Base-by-base conservation (phyloP, 139 green algal species). In the Chlorella sorokiniana region DNA sequence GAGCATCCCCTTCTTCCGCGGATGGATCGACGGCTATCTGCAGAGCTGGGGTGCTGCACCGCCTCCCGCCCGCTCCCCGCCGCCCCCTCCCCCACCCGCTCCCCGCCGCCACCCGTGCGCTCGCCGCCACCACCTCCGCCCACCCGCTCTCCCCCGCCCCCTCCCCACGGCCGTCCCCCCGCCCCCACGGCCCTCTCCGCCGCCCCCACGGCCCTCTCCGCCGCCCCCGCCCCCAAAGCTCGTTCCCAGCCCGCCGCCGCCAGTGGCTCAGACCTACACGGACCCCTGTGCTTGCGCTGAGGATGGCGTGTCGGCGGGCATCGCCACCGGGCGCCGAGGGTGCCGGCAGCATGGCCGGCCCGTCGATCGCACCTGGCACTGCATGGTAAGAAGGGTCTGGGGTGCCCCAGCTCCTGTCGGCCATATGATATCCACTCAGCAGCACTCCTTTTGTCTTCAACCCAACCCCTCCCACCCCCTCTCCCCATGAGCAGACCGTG, bases 21-120 rank as follows among this genome's bases (percentile, higher is more conserved):
- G 35, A 37, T 83, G 77, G 77, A 83, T 83, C 51, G 77, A 61
- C 51, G 27, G 40, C n/a, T 67, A 82, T 31, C 2, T 82, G 45
- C 4, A 37, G 3, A 45, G 8, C 25, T 82, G 72, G 72, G 20
- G 35, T 38, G 7, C 72, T n/a, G n/a, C 45, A 31, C 29, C 71
- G 18, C 35, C 71, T 6, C 71, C 71, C 16, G 27, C 44, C 0
- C 44, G 45, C 0, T 14, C 44, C n/a, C 31, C 20, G 29, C 33
- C 69, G 3, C 42, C 41, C 41, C 2, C 71, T 33, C 48, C 71
- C 20, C 71, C 41, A 10, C 48, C 71, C n/a, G 45, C 71, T 7
- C 8, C 42, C 27, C 41, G 16, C 3, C 1, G 11, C 33, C 44
- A 41, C 42, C 23, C 69, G 4, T 35, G 33, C 16, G 18, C 45